Percentiles rank a stretch among this genome's conserved stretches.
Evolutionary conservation across 139 green algal species (phyloP).

Genomic region (Coelastrella sp.): DNA sequence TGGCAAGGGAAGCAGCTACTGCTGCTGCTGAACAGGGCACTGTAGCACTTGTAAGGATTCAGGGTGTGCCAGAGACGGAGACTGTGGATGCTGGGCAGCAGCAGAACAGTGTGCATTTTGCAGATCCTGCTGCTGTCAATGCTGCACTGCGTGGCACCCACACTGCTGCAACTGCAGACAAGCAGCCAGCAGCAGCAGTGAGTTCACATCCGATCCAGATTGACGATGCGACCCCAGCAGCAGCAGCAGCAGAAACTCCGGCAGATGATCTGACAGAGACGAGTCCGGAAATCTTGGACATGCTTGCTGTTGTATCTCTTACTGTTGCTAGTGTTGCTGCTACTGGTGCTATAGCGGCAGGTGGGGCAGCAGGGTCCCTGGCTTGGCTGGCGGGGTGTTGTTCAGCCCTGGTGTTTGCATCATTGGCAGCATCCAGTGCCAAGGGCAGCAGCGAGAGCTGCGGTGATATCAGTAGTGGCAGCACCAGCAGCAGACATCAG

Average conservation of each 20-base stretch:
- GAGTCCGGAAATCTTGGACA: too few relatives aligned
- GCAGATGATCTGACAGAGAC: too few relatives aligned
- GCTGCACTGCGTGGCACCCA: background rate
- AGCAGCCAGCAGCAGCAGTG: constrained; percentile 9
- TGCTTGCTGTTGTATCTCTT: too few relatives aligned
- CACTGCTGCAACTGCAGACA: background rate
- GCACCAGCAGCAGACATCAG: too few relatives aligned
- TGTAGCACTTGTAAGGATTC: background rate
- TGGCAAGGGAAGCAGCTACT: background rate
- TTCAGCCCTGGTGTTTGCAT: background rate
- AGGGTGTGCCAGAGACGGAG: too few relatives aligned
- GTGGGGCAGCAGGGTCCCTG: constrained; percentile 8
- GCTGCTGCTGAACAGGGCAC: background rate
- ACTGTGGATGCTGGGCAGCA: too few relatives aligned
- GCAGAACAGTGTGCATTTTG: constrained; percentile 13
- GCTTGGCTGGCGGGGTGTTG: background rate
- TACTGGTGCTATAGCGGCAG: constrained; percentile 7
- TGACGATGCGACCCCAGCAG: background rate
- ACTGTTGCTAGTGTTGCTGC: background rate
- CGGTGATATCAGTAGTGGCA: background rate
- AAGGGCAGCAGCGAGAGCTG: constrained; percentile 4
- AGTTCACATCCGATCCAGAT: background rate
- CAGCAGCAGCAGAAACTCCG: too few relatives aligned
- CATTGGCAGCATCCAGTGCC: too few relatives aligned
- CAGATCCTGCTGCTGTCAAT: constrained; percentile 12